Evolutionary conservation across 2,329 filamentous ascomycete genomes (phyloP).

Genomic region (Coleophoma eucalyptorum): DNA sequence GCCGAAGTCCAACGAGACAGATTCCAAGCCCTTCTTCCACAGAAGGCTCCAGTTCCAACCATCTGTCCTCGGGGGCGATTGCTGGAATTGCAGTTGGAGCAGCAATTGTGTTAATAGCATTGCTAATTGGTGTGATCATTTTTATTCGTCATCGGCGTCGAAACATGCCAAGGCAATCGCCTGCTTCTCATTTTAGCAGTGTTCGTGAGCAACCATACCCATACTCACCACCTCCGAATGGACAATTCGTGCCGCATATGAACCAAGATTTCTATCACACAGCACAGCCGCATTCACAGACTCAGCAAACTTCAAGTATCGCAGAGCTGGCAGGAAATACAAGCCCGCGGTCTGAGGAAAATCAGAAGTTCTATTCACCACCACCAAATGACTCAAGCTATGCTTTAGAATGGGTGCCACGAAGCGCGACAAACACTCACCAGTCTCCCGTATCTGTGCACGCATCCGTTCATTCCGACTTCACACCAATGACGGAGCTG

Average conservation of each 20-base stretch:
- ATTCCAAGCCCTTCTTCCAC: constrained; percentile 39
- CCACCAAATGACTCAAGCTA: background rate
- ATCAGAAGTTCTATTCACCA: background rate
- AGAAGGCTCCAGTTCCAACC: constrained; percentile 17
- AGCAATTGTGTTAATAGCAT: constrained; percentile 23
- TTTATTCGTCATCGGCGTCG: constrained; percentile 22
- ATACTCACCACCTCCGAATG: too few relatives aligned
- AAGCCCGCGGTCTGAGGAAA: too few relatives aligned
- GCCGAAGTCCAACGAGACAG: constrained; percentile 29
- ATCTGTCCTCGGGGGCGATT: constrained; percentile 35
- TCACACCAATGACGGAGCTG: too few relatives aligned
- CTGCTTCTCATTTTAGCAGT: too few relatives aligned
- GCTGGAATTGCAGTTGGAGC: constrained; percentile 39
- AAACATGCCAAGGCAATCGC: too few relatives aligned
- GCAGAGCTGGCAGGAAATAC: background rate
- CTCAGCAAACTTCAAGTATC: background rate
- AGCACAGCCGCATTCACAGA: too few relatives aligned
- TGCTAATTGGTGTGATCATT: constrained; percentile 25
- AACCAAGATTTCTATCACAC: too few relatives aligned
- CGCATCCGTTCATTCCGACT: too few relatives aligned
- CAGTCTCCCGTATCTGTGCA: too few relatives aligned
- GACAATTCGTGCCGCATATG: background rate
- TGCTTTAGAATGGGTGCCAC: too few relatives aligned
- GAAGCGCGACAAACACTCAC: too few relatives aligned
- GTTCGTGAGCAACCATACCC: too few relatives aligned